A percentile compares a stretch with the other conserved stretches of the same genome.
phyloP scores from a whole-genome alignment of 495 filamentous ascomycete genomes.

The Penicillium steckii region DNA sequence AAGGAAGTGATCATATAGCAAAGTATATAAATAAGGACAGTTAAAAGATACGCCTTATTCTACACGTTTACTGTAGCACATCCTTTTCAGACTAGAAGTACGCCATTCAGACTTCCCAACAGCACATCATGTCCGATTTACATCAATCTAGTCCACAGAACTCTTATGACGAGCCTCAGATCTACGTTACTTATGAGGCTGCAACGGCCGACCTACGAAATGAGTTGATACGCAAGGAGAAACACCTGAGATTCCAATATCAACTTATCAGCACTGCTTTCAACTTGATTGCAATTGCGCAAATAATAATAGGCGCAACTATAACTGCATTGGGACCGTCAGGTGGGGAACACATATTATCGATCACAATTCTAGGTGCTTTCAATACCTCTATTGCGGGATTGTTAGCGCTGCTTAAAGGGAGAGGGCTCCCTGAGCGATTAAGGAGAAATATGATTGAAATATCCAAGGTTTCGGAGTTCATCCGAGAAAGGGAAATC shows the following conservation, averaged over 20 bases:
- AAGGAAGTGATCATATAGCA: too few relatives aligned
- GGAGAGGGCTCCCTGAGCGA: slow-evolving; percentile 48
- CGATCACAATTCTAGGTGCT: slow-evolving; percentile 45
- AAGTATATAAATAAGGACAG: too few relatives aligned
- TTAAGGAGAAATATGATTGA: slow-evolving; percentile 45
- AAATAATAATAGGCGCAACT: slow-evolving; percentile 44
- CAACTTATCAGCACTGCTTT: slow-evolving; percentile 1
- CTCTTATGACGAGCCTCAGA: background rate
- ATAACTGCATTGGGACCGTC: slow-evolving; percentile 43
- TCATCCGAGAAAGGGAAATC: slow-evolving; percentile 32
- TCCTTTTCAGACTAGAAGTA: too few relatives aligned
- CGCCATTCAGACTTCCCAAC: too few relatives aligned
- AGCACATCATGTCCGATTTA: background rate
- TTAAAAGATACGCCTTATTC: too few relatives aligned
- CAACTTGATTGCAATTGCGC: slow-evolving; percentile 21
- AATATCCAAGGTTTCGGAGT: slow-evolving; percentile 45
- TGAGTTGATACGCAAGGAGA: background rate
- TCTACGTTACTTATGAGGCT: background rate
- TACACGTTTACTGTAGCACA: too few relatives aligned
- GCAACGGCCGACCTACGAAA: background rate
- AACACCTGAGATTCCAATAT: slow-evolving; percentile 3
- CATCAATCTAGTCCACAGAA: background rate
- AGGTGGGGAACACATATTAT: slow-evolving; percentile 30
- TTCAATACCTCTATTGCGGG: slow-evolving; percentile 48
- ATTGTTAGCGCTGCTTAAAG: slow-evolving; percentile 47